These are phyloP conservation scores for Aspergillus felis DNA, from an alignment of 2,329 filamentous ascomycete genomes.

Conservation along the genomic window DNA sequence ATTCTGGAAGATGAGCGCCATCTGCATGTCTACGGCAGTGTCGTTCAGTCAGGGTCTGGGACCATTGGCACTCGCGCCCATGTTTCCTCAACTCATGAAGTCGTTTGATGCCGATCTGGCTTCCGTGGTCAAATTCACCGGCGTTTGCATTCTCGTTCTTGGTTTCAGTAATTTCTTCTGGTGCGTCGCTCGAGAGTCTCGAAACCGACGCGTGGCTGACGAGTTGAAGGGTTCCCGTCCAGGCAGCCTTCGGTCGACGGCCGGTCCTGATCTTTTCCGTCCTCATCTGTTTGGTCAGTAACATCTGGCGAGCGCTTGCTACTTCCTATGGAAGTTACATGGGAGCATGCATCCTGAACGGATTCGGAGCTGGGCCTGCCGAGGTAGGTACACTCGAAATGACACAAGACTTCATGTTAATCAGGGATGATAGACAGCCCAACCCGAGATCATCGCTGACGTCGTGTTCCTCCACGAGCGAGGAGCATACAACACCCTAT, in stretches of 20 bases:
- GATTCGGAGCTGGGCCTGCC: constrained; percentile 58
- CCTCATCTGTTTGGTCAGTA: constrained; percentile 50
- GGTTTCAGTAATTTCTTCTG: constrained; percentile 60
- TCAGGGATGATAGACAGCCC: constrained; percentile 44
- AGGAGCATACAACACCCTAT: constrained; percentile 59
- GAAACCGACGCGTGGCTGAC: background rate
- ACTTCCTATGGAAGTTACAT: constrained; percentile 59
- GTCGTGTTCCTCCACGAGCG: constrained; percentile 63
- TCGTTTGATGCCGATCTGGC: constrained; percentile 52
- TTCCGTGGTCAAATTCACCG: constrained; percentile 55
- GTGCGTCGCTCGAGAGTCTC: constrained; percentile 28
- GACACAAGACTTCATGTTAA: background rate
- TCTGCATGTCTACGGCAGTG: constrained; percentile 44
- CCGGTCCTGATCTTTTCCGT: constrained; percentile 52
- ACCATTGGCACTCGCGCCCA: constrained; percentile 53
- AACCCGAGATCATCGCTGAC: constrained; percentile 61
- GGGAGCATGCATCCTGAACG: constrained; percentile 60
- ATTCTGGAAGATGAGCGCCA: constrained; percentile 48
- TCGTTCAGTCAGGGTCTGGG: constrained; percentile 55
- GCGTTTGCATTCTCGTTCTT: constrained; percentile 53
- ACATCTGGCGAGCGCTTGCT: constrained; percentile 57
- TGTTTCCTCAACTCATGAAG: constrained; percentile 57
- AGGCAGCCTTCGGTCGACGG: constrained; percentile 52
- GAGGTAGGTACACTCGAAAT: constrained; percentile 34
- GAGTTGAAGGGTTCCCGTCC: constrained; percentile 49